Base-by-base conservation (phyloP, 495 filamentous ascomycete species). In the Talaromyces thailandensis region DNA sequence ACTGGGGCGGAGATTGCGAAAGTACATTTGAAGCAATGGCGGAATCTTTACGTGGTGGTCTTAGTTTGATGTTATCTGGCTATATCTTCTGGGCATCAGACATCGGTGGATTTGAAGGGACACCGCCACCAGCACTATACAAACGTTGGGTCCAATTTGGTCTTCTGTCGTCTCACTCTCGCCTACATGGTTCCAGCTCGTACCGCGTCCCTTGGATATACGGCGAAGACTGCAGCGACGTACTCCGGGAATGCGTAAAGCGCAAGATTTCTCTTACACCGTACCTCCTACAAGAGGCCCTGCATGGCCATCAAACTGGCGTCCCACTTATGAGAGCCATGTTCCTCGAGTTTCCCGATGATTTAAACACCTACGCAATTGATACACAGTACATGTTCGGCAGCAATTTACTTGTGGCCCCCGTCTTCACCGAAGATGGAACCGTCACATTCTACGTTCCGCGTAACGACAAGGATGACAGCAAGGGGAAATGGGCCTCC, bases 71-170 rank as follows among this genome's bases (percentile, higher is more conserved):
- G 51, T 72, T 91, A 0, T 84, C 78, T 9, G 86, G 87, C 5
- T 90, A 84, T 69, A 77, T 85, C 35, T 89, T 88, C 75, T 89
- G 86, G 85, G 82, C 80, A 24, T 80, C 81, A 53, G 87, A 89
- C 68, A 91, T 91, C 62, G 87, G 87, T 37, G 87, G 87, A 16
- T 91, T 90, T 66, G 87, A 90, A 66, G 88, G 86, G 2, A 81
- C 76, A 9, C 87, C 87, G 8, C 78, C 81, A 6, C 82, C 86
- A 0, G 84, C 84, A 68, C 82, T 90, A 63, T 91, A 91, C 70
- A 91, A 90, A 70, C 83, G 88, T 35, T 91, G 87, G 87, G 86
- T 90, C 6, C 86, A 86, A 4, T 88, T 89, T 64, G 86, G 88
- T 0, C 78, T 90, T 0, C 69, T 91, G 14, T 88, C 84, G 65